Percentiles rank a stretch among this genome's conserved stretches.
Conservation (phyloP, 768 basidiomycete species). For the Leucogyrophana mollusca region DNA sequence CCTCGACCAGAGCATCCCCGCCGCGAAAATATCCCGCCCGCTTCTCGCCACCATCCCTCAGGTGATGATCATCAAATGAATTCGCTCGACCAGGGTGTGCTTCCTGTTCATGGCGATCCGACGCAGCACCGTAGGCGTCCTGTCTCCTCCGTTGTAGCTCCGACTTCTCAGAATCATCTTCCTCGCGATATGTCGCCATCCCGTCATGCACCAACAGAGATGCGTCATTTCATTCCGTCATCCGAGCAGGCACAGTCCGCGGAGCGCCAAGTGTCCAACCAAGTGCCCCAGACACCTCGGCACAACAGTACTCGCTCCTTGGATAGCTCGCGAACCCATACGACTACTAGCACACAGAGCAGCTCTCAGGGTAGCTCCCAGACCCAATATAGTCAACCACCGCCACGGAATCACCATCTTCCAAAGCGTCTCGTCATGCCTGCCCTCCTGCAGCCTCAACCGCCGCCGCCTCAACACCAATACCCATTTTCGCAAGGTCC, state of each 20-base stretch:
- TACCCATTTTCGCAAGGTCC: constrained; percentile 8
- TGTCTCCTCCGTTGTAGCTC: constrained; percentile 17
- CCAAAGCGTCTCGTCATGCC: constrained; percentile 78
- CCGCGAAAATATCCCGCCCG: no score
- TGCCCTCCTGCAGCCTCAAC: constrained; percentile 51
- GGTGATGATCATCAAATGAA: constrained; percentile 8
- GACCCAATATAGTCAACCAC: constrained; percentile 10
- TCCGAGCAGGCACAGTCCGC: no score
- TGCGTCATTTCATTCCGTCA: no score
- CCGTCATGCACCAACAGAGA: constrained; percentile 4
- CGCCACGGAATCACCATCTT: constrained; percentile 34
- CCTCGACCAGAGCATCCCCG: background rate
- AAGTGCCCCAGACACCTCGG: background rate
- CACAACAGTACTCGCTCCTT: constrained; percentile 10
- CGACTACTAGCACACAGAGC: constrained; percentile 4
- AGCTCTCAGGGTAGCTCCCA: constrained; percentile 6
- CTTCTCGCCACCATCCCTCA: constrained; percentile 15
- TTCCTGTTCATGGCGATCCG: constrained; percentile 9
- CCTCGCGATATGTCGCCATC: constrained; percentile 9
- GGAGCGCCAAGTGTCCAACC: no score
- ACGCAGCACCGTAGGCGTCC: constrained; percentile 9
- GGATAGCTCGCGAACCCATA: constrained; percentile 8
- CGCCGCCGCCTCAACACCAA: constrained; percentile 13
- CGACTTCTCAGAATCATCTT: constrained; percentile 18
- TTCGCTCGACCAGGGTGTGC: background rate